A percentile compares a stretch with the other conserved stretches of the same genome.
Conservation (phyloP, 805 yeast genomes). For the Barnettozyma botsteinii region DNA sequence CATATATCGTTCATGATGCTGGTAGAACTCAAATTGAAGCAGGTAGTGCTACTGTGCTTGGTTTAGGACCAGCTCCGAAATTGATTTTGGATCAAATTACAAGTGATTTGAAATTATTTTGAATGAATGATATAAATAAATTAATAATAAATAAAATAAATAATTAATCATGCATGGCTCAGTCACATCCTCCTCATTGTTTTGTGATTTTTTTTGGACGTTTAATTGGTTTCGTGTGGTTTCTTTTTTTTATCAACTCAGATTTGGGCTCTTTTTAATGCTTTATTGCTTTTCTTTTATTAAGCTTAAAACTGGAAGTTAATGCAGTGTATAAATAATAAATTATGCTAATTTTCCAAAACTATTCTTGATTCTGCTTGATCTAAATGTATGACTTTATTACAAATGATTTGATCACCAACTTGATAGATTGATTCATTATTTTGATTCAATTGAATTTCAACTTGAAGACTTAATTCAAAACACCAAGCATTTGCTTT, state of each 20-base stretch:
- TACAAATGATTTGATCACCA: constrained; percentile 14
- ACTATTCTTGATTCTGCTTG: constrained; percentile 6
- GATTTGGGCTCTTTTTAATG: too few relatives aligned
- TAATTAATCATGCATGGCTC: background rate
- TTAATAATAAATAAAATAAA: background rate
- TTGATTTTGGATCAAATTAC: constrained; percentile 75
- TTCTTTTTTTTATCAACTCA: too few relatives aligned
- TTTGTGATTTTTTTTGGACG: too few relatives aligned
- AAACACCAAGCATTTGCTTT: constrained; percentile 11
- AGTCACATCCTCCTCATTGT: too few relatives aligned
- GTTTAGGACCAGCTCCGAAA: constrained; percentile 95
- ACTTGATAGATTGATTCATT: constrained; percentile 3
- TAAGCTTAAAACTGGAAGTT: too few relatives aligned
- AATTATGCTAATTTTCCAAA: too few relatives aligned
- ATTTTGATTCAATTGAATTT: constrained; percentile 3
- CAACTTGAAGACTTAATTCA: constrained; percentile 10
- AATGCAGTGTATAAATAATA: constrained; percentile 1
- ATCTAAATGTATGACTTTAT: constrained; percentile 3
- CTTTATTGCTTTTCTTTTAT: too few relatives aligned
- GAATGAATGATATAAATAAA: constrained; percentile 9
- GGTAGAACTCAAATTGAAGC: constrained; percentile 96
- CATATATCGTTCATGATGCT: constrained; percentile 86
- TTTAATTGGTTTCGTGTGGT: too few relatives aligned
- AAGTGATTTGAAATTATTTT: constrained; percentile 69
- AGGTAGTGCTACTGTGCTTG: constrained; percentile 94